These are phyloP conservation scores for Sugiyamaella castrensis DNA, from an alignment of 1,139 yeast species.

Conservation along the genomic window DNA sequence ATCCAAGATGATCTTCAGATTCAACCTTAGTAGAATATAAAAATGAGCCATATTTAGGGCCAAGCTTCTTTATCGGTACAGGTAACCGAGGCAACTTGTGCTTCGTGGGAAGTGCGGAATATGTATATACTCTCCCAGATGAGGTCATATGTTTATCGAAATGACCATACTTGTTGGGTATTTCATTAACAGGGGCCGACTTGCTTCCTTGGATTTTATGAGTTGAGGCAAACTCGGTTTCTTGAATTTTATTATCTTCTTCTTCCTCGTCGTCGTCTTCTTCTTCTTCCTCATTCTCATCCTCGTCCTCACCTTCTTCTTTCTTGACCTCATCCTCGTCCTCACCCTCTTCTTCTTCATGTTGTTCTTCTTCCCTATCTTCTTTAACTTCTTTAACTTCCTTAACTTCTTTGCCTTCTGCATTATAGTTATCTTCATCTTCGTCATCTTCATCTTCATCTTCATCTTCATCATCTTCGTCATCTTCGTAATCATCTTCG, in stretches of 20 bases:
- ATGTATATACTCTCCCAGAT: too few relatives aligned
- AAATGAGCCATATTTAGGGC: neutral
- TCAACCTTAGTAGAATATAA: neutral
- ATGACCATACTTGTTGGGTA: neutral
- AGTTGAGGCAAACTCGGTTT: too few relatives aligned
- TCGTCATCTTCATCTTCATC: neutral
- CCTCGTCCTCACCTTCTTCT: constrained; percentile 8
- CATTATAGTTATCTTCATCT: neutral
- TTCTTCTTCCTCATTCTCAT: constrained; percentile 4
- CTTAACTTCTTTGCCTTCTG: neutral
- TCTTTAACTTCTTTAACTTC: constrained; percentile 1
- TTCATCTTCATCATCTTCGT: constrained; percentile 1
- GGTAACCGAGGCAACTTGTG: too few relatives aligned
- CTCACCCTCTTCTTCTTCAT: constrained; percentile 6
- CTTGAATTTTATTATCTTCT: too few relatives aligned
- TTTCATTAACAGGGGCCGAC: neutral
- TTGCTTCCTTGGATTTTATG: too few relatives aligned
- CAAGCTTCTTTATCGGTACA: too few relatives aligned
- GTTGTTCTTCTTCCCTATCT: constrained; percentile 8
- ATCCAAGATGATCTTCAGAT: neutral
- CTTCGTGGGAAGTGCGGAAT: too few relatives aligned
- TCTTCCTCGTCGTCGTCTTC: neutral
- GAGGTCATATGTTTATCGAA: neutral
- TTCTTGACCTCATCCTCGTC: too few relatives aligned
- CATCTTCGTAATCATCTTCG: constrained; percentile 1